These are phyloP conservation scores for Pseudomicrostroma phylloplanum DNA, from an alignment of 1,284 basidiomycete genomes.

Conservation along the genomic window DNA sequence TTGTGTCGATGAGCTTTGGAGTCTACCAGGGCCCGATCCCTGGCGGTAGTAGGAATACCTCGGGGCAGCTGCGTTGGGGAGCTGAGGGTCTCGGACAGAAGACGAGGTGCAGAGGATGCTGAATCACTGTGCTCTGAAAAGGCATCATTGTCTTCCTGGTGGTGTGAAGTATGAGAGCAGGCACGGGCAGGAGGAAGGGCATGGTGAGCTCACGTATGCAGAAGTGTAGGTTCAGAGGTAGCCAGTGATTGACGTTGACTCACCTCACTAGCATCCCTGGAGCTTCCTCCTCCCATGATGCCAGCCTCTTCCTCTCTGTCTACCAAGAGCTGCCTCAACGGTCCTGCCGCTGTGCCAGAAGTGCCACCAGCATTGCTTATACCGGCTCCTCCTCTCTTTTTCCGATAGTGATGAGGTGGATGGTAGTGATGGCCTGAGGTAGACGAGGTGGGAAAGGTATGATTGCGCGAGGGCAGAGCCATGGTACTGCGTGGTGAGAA, in stretches of 20 bases:
- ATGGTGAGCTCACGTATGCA: neutral
- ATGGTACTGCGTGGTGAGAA: too few species aligned
- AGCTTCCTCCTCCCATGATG: neutral
- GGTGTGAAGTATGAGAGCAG: neutral
- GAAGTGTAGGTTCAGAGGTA: neutral
- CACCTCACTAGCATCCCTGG: slow-evolving; percentile 5
- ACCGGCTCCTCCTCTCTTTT: neutral
- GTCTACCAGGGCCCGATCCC: neutral
- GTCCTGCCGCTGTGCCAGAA: neutral
- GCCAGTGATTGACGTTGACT: neutral
- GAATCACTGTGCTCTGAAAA: slow-evolving; percentile 5
- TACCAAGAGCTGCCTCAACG: neutral
- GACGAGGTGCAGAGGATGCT: slow-evolving; percentile 1
- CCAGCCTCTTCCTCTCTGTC: slow-evolving; percentile 1
- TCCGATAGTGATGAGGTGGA: neutral
- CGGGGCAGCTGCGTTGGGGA: neutral
- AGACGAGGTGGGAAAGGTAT: neutral
- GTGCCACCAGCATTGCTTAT: neutral
- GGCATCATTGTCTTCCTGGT: slow-evolving; percentile 5
- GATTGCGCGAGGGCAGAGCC: too few species aligned
- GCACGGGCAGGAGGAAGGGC: neutral
- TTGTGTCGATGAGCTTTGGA: slow-evolving; percentile 2
- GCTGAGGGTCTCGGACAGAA: neutral
- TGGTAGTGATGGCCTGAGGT: neutral
- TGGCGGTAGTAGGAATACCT: neutral